Evolutionary conservation across 2,329 filamentous ascomycete genomes (phyloP), one percentile per base, ranked within the genome.

Genomic region (Niveomyces coronatus): DNA sequence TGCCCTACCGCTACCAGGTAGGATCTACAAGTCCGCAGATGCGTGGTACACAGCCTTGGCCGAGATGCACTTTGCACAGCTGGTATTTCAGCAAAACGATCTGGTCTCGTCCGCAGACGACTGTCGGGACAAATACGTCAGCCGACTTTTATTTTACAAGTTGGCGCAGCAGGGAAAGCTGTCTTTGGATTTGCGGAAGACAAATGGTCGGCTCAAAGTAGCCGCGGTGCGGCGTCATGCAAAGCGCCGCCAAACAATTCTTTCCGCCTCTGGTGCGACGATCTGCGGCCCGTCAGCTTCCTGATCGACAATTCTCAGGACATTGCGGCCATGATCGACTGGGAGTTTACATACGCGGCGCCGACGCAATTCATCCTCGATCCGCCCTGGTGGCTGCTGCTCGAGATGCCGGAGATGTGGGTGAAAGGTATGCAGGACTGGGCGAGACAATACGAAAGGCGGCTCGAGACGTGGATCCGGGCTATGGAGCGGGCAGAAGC

Each of bases 1-100:
- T 0, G 31, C 53, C 3, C 39, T 55, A 4, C 50, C 51, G 1
- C n/a, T 45, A 3, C 29, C 49, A 29, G 20, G 15, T 16, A 45
- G 39, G 7, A 55, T 47, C 0, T 56, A 50, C 10, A 3, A 19
- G 4, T 51, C 39, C 16, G 49, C 58, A 3, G 55, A 58, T 18
- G 54, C 59, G 9, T 66, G 60, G 51, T 61, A 58, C 34, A 31
- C 39, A 6, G 49, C 46, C 3, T 48, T 66, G 7, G 56, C 62
- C 6, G 53, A 64, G 9, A 47, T 62, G 39, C 56, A 66, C 26
- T 39, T 65, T 15, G 45, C 43, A 11, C 53, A 56, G 38, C 43
- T 61, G 13, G 24, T 48, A 20, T 56, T 56, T 29, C 57, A 63
- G 44, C 54, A 54, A 27, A 63, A 63, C 39, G 52, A 61, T 35